Evolutionary conservation across 345 rosid genomes (phyloP).

Genomic region (Heritiera fomes): DNA sequence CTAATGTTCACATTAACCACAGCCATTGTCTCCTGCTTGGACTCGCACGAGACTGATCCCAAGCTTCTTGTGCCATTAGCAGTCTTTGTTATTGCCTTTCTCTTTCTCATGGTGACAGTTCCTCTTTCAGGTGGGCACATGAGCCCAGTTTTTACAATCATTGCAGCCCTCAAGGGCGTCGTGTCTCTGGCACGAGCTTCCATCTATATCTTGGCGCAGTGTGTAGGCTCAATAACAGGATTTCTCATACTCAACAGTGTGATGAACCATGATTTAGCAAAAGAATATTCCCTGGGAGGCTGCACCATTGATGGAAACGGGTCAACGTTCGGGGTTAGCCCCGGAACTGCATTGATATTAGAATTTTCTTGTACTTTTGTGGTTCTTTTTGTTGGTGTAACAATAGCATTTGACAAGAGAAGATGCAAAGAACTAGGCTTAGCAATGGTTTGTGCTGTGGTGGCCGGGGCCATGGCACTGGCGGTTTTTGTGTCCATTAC

Average conservation of each 20-base stretch:
- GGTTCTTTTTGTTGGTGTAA: conserved; percentile 42
- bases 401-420: conserved; percentile 43
- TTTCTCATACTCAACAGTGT: conserved; percentile 33
- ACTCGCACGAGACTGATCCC: conserved; percentile 30
- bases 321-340: conserved; percentile 21
- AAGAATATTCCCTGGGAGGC: conserved; percentile 46
- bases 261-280: conserved; percentile 30
- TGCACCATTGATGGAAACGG: conserved; percentile 35
- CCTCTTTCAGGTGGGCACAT: conserved; percentile 55
- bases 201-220: conserved; percentile 49
- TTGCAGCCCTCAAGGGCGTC: conserved; percentile 40
- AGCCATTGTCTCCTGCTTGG: conserved; percentile 37
- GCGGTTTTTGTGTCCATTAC: conserved; percentile 43
- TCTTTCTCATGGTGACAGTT: conserved; percentile 40
- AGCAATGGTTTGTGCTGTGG: conserved; percentile 31
- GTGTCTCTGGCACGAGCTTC: conserved; percentile 37
- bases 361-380: conserved; percentile 51
- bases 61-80: conserved; percentile 43
- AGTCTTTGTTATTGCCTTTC: conserved; percentile 32
- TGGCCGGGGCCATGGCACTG: conserved; percentile 38
- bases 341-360: conserved; percentile 27
- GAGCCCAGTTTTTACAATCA: conserved; percentile 46
- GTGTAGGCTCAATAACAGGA: conserved; percentile 39
- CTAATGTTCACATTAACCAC: conserved; percentile 44
- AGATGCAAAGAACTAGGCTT: conserved; percentile 40